A percentile compares a stretch with the other conserved stretches of the same genome.
These are phyloP conservation scores for Trichosporon asahii DNA, from an alignment of 1,284 basidiomycete species.

Conservation along the genomic window DNA sequence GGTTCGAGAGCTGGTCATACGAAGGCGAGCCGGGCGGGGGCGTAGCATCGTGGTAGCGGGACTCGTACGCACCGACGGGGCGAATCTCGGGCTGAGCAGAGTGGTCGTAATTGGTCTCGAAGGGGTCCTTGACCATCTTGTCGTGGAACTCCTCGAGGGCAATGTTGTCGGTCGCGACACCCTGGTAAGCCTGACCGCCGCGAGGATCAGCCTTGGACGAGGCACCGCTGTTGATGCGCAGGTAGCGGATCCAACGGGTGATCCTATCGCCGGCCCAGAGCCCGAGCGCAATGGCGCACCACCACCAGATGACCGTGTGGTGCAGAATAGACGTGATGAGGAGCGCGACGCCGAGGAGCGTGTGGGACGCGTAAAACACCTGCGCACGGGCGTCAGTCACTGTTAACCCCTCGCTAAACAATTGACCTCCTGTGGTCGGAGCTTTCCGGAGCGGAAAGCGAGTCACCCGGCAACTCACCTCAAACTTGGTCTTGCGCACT, in stretches of 20 bases:
- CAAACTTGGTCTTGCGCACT: slow-evolving; percentile 67
- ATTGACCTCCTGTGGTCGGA: background rate
- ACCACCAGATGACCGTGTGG: slow-evolving; percentile 62
- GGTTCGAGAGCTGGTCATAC: background rate
- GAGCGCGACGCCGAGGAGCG: slow-evolving; percentile 64
- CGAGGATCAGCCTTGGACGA: background rate
- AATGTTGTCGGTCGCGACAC: slow-evolving; percentile 14
- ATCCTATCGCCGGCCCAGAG: slow-evolving; percentile 67
- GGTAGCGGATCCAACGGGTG: slow-evolving; percentile 61
- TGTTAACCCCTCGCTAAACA: background rate
- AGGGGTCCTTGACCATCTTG: slow-evolving; percentile 17
- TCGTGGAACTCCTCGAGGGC: slow-evolving; percentile 21
- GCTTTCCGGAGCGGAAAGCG: background rate
- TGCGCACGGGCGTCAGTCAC: slow-evolving; percentile 18
- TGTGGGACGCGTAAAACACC: slow-evolving; percentile 68
- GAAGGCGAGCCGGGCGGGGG: background rate
- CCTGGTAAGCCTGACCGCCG: background rate
- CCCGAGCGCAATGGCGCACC: slow-evolving; percentile 61
- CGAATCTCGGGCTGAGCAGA: slow-evolving; percentile 15
- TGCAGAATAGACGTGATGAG: slow-evolving; percentile 64
- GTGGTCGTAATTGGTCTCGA: background rate
- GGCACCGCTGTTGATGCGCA: slow-evolving; percentile 62
- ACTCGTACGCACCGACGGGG: slow-evolving; percentile 15
- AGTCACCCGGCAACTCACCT: slow-evolving; percentile 48
- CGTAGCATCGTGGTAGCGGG: background rate